Evolutionary conservation across 2,329 filamentous ascomycete genomes (phyloP).

Genomic region (Fusarium cicatricum): DNA sequence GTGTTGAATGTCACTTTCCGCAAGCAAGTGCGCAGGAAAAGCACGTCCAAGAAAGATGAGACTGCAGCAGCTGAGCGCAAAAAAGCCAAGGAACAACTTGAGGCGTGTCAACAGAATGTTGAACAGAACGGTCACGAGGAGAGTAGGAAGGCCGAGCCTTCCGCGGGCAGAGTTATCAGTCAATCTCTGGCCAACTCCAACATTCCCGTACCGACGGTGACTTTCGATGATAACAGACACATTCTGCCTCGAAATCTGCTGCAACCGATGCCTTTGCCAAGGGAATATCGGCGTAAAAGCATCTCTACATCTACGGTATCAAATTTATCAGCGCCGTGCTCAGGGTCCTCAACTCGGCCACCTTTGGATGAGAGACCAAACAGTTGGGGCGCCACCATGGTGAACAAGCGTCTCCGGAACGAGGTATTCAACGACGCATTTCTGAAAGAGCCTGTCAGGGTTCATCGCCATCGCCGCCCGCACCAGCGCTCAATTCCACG

Average conservation of each 20-base stretch:
- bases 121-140: conserved; percentile 27
- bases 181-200: conserved; percentile 76
- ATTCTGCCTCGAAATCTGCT: conserved; percentile 89
- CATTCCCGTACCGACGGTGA: conserved; percentile 83
- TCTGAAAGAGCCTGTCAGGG: conserved; percentile 81
- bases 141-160: conserved; percentile 11
- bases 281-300: conserved; percentile 46
- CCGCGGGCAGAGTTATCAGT: conserved; percentile 60
- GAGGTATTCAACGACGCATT: conserved; percentile 95
- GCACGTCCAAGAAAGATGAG: conserved; percentile 61
- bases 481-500: conserved; percentile 72
- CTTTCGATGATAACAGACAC: conserved; percentile 92
- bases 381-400: conserved; percentile 89
- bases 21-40: conserved; percentile 76
- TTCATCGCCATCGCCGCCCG: conserved; percentile 78
- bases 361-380: conserved; percentile 65
- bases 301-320: conserved; percentile 43
- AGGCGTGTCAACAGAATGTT: conserved; percentile 28
- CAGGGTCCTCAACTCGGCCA: conserved; percentile 40
- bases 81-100: conserved; percentile 45
- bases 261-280: conserved; percentile 59
- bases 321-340: conserved; percentile 3
- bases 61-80: conserved; percentile 48
- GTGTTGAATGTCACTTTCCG: conserved; percentile 96
- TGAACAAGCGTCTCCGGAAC: conserved; percentile 87